Conservation (phyloP, 2,329 filamentous ascomycete genomes). For the Trichoderma atrobrunneum region DNA sequence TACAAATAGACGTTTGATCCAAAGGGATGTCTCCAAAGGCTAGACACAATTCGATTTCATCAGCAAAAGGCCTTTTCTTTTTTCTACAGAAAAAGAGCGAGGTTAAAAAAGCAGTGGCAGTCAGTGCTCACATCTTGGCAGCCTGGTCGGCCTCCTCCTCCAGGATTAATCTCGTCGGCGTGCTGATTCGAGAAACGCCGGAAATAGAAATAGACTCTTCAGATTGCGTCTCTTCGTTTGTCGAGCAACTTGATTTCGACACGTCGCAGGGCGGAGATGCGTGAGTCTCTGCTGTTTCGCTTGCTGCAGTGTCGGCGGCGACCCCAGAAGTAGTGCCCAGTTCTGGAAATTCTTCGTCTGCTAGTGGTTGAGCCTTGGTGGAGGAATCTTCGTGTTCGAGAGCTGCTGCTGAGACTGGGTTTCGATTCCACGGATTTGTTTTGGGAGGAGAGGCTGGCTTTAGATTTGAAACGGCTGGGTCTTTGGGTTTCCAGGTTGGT, state of each 20-base stretch:
- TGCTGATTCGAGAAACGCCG: background rate
- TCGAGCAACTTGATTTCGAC: background rate
- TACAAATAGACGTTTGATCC: slow-evolving; percentile 34
- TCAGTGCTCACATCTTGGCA: slow-evolving; percentile 25
- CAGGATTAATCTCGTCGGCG: slow-evolving; percentile 25
- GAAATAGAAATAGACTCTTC: background rate
- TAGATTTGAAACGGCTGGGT: slow-evolving; percentile 20
- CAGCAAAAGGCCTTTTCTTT: background rate
- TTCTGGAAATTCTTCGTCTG: slow-evolving; percentile 23
- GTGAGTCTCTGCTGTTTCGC: slow-evolving; percentile 21
- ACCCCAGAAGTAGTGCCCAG: slow-evolving; percentile 19
- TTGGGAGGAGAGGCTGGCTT: slow-evolving; percentile 35
- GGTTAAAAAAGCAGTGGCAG: background rate
- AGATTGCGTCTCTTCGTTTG: background rate
- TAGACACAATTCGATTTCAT: background rate
- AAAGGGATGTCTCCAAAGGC: slow-evolving; percentile 33
- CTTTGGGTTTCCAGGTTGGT: slow-evolving; percentile 18
- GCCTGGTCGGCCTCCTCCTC: slow-evolving; percentile 30
- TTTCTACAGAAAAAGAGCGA: background rate
- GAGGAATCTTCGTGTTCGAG: background rate
- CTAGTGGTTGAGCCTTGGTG: background rate
- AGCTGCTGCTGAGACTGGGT: background rate
- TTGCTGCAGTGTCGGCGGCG: background rate
- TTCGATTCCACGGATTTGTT: slow-evolving; percentile 32
- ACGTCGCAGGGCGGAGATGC: slow-evolving; percentile 19